Conservation (phyloP, 768 basidiomycete genomes). For the Leccinum barrowsii region DNA sequence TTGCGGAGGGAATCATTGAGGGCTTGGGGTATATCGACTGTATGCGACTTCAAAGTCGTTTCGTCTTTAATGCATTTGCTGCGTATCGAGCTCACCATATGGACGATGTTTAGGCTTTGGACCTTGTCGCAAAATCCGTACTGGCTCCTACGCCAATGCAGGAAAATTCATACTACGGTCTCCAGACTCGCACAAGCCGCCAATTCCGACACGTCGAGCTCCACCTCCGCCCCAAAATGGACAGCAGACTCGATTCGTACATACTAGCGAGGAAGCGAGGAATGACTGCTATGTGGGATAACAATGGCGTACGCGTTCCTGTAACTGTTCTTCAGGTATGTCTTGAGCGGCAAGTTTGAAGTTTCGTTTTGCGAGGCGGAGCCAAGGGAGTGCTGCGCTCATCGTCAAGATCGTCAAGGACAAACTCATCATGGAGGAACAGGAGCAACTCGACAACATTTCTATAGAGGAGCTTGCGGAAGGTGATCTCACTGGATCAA, state of each 20-base stretch:
- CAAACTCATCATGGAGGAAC: slow-evolving; percentile 77
- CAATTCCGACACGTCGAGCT: slow-evolving; percentile 17
- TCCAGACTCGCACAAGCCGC: slow-evolving; percentile 28
- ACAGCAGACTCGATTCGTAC: slow-evolving; percentile 79
- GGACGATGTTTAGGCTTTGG: slow-evolving; percentile 53
- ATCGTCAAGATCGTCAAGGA: slow-evolving; percentile 90
- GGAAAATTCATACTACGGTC: slow-evolving; percentile 44
- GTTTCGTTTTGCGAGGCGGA: slow-evolving; percentile 70
- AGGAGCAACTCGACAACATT: slow-evolving; percentile 73
- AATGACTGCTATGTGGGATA: slow-evolving; percentile 92
- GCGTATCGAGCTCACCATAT: slow-evolving; percentile 20
- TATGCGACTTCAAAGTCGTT: slow-evolving; percentile 30
- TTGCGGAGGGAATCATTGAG: slow-evolving; percentile 70
- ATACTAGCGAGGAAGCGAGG: slow-evolving; percentile 93
- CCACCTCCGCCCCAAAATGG: slow-evolving; percentile 58
- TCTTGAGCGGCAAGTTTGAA: slow-evolving; percentile 68
- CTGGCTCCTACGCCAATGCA: slow-evolving; percentile 31
- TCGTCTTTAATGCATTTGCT: not conserved
- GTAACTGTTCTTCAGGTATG: slow-evolving; percentile 92
- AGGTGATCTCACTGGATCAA: slow-evolving; percentile 42
- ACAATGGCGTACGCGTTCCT: slow-evolving; percentile 81
- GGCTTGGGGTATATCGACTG: slow-evolving; percentile 80
- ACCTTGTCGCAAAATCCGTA: slow-evolving; percentile 39
- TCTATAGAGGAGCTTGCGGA: slow-evolving; percentile 83
- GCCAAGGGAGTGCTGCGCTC: slow-evolving; percentile 69